Evolutionary conservation across 495 filamentous ascomycete species (phyloP).

Genomic region (Penicillium simplicissimum): DNA sequence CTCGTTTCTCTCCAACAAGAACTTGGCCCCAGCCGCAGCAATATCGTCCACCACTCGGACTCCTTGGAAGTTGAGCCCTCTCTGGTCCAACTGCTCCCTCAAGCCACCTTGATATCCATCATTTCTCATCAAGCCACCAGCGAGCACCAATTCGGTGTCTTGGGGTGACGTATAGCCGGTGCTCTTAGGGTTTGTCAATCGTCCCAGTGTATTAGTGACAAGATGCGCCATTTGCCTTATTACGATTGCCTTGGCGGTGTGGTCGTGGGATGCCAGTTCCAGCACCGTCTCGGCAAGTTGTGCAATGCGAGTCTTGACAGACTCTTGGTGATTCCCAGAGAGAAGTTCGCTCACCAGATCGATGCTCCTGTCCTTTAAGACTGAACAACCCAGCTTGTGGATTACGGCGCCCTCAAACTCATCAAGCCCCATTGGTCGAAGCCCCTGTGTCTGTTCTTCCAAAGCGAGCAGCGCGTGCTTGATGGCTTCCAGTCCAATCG

Average conservation of each 20-base stretch:
- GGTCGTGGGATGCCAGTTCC: constrained; percentile 3
- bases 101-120: constrained; percentile 19
- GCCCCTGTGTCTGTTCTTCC: constrained; percentile 20
- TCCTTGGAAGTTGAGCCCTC: constrained; percentile 10
- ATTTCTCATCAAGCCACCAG: constrained; percentile 32
- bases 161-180: constrained; percentile 16
- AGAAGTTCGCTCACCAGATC: constrained; percentile 30
- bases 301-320: constrained; percentile 28
- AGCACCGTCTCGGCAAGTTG: constrained; percentile 26
- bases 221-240: constrained; percentile 17
- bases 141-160: constrained; percentile 24
- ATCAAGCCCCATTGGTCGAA: constrained; percentile 4
- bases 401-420: constrained; percentile 21
- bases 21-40: constrained; percentile 8
- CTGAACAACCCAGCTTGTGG: constrained; percentile 12
- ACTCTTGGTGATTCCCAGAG: constrained; percentile 4
- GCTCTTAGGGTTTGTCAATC: constrained; percentile 21
- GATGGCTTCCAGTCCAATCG: constrained; percentile 35
- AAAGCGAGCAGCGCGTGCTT: constrained; percentile 28
- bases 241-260: constrained; percentile 24
- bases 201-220: constrained; percentile 22
- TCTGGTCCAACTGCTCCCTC: constrained; percentile 7
- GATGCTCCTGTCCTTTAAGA: not conserved
- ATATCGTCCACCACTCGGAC: constrained; percentile 21
- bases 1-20: not conserved